These are phyloP conservation scores for Metschnikowia lochheadii DNA, from an alignment of 805 yeast species.

Conservation along the genomic window DNA sequence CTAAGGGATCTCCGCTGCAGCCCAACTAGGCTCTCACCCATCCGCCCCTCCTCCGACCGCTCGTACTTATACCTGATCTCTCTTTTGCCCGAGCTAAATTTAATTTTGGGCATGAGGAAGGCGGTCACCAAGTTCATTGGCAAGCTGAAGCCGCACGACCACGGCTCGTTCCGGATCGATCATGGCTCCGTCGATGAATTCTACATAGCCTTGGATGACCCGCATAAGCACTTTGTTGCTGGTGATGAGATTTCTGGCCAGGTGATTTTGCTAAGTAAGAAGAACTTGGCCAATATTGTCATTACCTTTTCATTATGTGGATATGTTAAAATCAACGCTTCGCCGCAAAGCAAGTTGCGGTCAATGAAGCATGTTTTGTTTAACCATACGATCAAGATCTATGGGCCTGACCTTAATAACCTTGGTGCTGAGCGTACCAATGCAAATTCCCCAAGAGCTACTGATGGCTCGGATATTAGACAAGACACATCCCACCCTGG, in stretches of 20 bases:
- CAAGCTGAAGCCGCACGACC: constrained; percentile 10
- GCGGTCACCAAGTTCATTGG: constrained; percentile 45
- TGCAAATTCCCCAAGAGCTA: constrained; percentile 18
- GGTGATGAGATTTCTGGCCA: constrained; percentile 72
- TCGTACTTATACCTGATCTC: neutral
- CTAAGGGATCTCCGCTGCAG: neutral
- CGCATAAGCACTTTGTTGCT: constrained; percentile 75
- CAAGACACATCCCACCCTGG: neutral
- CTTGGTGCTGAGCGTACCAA: constrained; percentile 1
- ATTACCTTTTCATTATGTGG: constrained; percentile 55
- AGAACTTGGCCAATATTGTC: constrained; percentile 50
- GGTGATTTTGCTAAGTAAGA: constrained; percentile 51
- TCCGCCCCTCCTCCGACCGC: neutral
- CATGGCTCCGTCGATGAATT: constrained; percentile 53
- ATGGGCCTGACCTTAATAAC: constrained; percentile 36
- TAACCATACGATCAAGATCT: constrained; percentile 55
- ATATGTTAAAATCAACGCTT: constrained; percentile 50
- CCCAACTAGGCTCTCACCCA: neutral
- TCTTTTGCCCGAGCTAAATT: neutral
- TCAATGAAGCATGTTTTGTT: constrained; percentile 51
- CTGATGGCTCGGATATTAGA: neutral
- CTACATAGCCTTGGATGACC: constrained; percentile 65
- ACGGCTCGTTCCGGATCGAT: constrained; percentile 26
- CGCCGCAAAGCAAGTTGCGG: constrained; percentile 50
- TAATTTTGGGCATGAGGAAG: constrained; percentile 37